Percentiles rank a stretch among this genome's conserved stretches.
phyloP scores from a whole-genome alignment of 805 yeast species.

The Candida silvicultrix region DNA sequence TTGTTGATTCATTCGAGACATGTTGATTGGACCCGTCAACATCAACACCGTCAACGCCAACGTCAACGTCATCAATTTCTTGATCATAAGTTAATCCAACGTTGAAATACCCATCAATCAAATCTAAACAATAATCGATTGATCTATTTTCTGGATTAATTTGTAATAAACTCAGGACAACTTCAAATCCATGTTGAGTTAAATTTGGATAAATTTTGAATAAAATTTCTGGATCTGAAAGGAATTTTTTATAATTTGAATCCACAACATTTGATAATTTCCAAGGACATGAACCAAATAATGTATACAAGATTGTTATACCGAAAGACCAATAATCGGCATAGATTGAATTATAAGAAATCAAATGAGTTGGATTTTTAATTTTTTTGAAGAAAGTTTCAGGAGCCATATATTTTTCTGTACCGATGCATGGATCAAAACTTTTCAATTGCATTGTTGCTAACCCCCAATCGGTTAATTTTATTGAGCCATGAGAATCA shows the following conservation, averaged over 20 bases:
- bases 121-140: constrained; percentile 45
- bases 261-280: constrained; percentile 63
- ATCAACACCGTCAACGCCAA: constrained; percentile 13
- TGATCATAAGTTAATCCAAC: constrained; percentile 61
- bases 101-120: constrained; percentile 29
- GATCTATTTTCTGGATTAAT: constrained; percentile 48
- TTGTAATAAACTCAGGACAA: constrained; percentile 59
- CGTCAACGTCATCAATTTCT: constrained; percentile 30
- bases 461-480: constrained; percentile 73
- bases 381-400: constrained; percentile 55
- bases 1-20: neutral
- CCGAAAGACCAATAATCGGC: constrained; percentile 91
- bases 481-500: constrained; percentile 43
- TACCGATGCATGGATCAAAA: constrained; percentile 46
- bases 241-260: constrained; percentile 60
- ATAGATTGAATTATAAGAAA: constrained; percentile 58
- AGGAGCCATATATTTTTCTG: constrained; percentile 91
- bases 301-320: constrained; percentile 66
- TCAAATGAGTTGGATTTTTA: constrained; percentile 2
- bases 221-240: constrained; percentile 59
- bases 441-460: constrained; percentile 35
- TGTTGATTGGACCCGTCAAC: no score
- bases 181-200: constrained; percentile 67
- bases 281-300: constrained; percentile 84
- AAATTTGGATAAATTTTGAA: constrained; percentile 73